Evolutionary conservation across 305 asterid species (phyloP).

Genomic region (Fraxinus xanthoxyloides): DNA sequence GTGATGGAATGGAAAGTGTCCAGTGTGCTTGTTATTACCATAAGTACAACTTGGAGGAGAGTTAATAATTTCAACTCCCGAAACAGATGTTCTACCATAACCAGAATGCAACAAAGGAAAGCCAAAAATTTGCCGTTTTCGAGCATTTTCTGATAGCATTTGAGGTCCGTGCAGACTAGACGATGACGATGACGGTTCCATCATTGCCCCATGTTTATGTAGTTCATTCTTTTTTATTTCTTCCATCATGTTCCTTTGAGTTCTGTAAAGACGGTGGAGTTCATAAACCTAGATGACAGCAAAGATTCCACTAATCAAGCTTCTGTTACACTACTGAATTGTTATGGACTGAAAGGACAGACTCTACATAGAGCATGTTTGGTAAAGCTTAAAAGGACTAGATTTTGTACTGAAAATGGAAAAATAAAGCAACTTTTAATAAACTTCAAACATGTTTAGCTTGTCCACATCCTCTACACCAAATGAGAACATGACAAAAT

Average conservation of each 20-base stretch:
- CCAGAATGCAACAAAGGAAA: conserved; percentile 53
- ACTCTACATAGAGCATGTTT: not conserved
- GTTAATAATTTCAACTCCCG: conserved; percentile 26
- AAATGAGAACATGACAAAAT: not conserved
- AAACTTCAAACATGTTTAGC: not conserved
- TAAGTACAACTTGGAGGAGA: conserved; percentile 76
- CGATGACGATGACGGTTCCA: conserved; percentile 62
- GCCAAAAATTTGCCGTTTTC: conserved; percentile 51
- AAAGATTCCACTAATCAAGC: conserved; percentile 16
- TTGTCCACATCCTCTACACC: not conserved
- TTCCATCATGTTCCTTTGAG: conserved; percentile 91
- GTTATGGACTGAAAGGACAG: not conserved
- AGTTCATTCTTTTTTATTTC: conserved; percentile 53
- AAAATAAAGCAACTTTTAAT: not conserved
- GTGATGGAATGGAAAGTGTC: conserved; percentile 43
- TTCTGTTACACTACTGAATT: not conserved
- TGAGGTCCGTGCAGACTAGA: conserved; percentile 61
- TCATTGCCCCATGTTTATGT: conserved; percentile 39
- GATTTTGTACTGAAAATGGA: not conserved
- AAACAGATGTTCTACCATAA: conserved; percentile 41
- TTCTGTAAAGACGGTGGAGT: conserved; percentile 83
- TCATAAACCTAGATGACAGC: conserved; percentile 34
- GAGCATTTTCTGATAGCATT: conserved; percentile 54
- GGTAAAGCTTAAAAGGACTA: not conserved
- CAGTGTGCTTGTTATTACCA: conserved; percentile 38